Base-by-base conservation (phyloP, 495 filamentous ascomycete species). In the Paragyromitra xinjiangensis region DNA sequence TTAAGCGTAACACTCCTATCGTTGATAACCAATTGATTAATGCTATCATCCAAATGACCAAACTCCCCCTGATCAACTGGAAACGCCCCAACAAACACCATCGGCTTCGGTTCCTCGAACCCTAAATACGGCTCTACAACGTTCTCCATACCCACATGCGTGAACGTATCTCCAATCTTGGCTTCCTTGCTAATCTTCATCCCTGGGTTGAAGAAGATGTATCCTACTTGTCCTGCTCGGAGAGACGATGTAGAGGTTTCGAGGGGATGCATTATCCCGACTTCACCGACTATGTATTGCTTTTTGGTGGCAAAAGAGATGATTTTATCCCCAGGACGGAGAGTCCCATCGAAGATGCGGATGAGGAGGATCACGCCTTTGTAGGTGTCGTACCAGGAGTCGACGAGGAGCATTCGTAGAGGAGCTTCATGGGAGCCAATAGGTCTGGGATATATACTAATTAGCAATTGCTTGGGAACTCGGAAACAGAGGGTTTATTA, bases 321-420 rank as follows among this genome's bases (percentile, higher is more conserved):
- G 19, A 98, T 84, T 59, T 92, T 89, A 77, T 98, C 93, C 2
- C 95, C 96, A 1, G 94, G 87, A 74, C 88, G 90, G 61, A 98
- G 86, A 69, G 89, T 88, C 16, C 95, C 95, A 74, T 98, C 94
- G 81, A 99, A 99, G 58, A 99, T 86, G 14, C 95, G 88, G 44
- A 99, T 93, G 8, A 99, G 87, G 64, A 97, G 87, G 48, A 99
- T 93, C 34, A 99, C 95, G 19, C 95, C 95, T 75, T 92, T 93
- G 84, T 97, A 99, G 58, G 90, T 93, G 75, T 96, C 93, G 82
- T 99, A 99, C 95, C 95, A 99, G 6, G 94, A 97, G 82, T 99
- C 95, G 53, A 99, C 94, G 24, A 99, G 89, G 6, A 99, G 85
- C 85, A 98, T 90, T 48, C 92, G 89, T 40, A 98, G 84, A 16